These are phyloP conservation scores for Ustilago hordei DNA, from an alignment of 1,284 basidiomycete genomes.

Conservation along the genomic window DNA sequence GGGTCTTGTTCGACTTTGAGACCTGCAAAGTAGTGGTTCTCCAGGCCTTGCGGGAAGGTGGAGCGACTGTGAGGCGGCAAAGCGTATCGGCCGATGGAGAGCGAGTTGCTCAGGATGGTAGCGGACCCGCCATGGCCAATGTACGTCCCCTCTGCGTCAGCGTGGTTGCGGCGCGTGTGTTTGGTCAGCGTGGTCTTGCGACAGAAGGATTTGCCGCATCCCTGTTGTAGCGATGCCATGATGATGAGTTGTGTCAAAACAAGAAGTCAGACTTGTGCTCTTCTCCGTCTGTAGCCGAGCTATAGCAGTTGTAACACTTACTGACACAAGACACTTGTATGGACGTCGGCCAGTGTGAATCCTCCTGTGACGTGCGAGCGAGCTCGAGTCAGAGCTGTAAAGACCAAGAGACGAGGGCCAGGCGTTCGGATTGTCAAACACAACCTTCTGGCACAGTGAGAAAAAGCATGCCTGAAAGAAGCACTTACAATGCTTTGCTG, in stretches of 20 bases:
- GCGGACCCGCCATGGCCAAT: slow-evolving; percentile 21
- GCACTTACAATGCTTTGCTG: slow-evolving; percentile 60
- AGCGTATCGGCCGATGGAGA: slow-evolving; percentile 29
- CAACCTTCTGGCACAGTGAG: neutral
- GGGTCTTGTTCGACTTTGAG: slow-evolving; percentile 27
- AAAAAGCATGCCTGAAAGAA: neutral
- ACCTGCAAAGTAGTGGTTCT: slow-evolving; percentile 33
- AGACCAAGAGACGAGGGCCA: neutral
- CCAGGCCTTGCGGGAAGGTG: slow-evolving; percentile 42
- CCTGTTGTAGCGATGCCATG: neutral
- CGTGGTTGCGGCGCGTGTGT: slow-evolving; percentile 69
- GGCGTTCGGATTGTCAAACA: neutral
- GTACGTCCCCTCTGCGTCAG: slow-evolving; percentile 34
- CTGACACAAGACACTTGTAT: slow-evolving; percentile 66
- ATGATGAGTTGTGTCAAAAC: neutral
- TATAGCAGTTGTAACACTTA: slow-evolving; percentile 11
- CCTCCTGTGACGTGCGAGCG: slow-evolving; percentile 77
- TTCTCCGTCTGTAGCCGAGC: neutral
- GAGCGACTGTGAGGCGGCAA: slow-evolving; percentile 39
- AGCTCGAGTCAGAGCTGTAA: slow-evolving; percentile 72
- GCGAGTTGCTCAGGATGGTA: slow-evolving; percentile 49
- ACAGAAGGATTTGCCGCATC: slow-evolving; percentile 65
- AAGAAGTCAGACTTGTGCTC: neutral
- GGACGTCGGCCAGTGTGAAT: slow-evolving; percentile 75
- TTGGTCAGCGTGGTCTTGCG: slow-evolving; percentile 72